phyloP scores from a whole-genome alignment of 208 protist genomes.

The Leishmania gerbilli region DNA sequence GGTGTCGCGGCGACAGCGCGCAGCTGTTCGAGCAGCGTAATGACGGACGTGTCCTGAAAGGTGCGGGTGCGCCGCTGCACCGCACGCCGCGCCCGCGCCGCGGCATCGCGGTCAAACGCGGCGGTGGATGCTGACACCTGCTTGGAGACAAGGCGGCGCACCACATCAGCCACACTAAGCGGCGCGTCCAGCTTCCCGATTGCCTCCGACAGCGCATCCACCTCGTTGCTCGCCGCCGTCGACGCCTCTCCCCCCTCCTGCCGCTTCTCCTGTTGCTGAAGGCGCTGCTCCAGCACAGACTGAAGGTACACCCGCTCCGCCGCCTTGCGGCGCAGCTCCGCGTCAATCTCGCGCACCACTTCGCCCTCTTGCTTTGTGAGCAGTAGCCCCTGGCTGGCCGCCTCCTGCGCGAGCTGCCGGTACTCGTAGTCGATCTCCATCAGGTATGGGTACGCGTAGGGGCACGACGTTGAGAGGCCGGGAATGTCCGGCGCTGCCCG shows the following conservation, averaged over 20 bases:
- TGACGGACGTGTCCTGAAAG: constrained; percentile 25
- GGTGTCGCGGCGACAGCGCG: constrained; percentile 29
- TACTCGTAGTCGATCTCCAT: constrained; percentile 66
- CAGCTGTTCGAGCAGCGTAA: constrained; percentile 28
- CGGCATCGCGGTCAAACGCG: constrained; percentile 24
- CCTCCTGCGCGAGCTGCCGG: constrained; percentile 39
- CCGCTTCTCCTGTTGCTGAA: constrained; percentile 1
- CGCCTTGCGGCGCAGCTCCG: constrained; percentile 32
- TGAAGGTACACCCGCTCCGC: constrained; percentile 25
- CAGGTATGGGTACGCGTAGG: constrained; percentile 47
- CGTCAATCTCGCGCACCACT: constrained; percentile 48
- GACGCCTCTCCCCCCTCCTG: neutral
- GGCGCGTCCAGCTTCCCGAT: constrained; percentile 20
- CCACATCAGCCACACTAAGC: constrained; percentile 5
- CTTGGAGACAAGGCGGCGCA: constrained; percentile 24
- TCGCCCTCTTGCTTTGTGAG: constrained; percentile 51
- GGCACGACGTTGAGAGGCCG: constrained; percentile 20
- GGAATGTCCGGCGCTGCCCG: constrained; percentile 6
- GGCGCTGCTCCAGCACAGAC: constrained; percentile 17
- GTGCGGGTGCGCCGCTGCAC: constrained; percentile 32
- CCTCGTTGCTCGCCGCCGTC: constrained; percentile 1
- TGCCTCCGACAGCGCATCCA: constrained; percentile 14
- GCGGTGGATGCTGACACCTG: constrained; percentile 7
- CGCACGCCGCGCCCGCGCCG: constrained; percentile 11
- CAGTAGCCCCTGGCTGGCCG: constrained; percentile 34